Conservation (phyloP, 169 alveolate genomes). For the Plasmodium fragile region DNA sequence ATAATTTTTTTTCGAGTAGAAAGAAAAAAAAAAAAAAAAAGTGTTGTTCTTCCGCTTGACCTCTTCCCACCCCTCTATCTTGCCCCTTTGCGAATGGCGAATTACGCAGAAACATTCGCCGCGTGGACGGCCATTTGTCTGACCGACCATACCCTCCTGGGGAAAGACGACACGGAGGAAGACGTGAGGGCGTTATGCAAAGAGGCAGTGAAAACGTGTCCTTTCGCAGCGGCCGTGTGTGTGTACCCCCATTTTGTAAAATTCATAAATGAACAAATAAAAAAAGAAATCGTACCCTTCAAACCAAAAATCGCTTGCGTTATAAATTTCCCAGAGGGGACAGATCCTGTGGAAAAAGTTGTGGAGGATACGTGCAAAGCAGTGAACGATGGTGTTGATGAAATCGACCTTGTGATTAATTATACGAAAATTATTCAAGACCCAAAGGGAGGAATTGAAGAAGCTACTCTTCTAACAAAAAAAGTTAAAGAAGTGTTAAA, state of each 20-base stretch:
- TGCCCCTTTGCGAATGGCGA: conserved; percentile 17
- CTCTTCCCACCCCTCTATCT: not conserved
- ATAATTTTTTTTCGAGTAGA: not conserved
- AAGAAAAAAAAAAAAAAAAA: no score
- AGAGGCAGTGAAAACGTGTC: conserved; percentile 68
- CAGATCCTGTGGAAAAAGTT: conserved; percentile 68
- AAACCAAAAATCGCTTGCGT: conserved; percentile 76
- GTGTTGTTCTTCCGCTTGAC: not conserved
- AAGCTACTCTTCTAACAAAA: conserved; percentile 49
- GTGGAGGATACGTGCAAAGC: conserved; percentile 72
- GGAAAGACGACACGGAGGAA: conserved; percentile 70
- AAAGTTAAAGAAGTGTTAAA: conserved; percentile 26
- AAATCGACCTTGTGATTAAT: conserved; percentile 80
- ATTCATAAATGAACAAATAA: conserved; percentile 47
- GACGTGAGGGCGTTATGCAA: conserved; percentile 31
- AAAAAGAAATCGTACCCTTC: conserved; percentile 50
- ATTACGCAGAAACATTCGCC: conserved; percentile 40
- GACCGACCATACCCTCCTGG: conserved; percentile 76
- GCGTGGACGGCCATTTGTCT: conserved; percentile 75
- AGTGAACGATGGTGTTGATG: conserved; percentile 80
- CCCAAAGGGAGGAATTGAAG: conserved; percentile 43
- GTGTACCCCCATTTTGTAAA: conserved; percentile 78
- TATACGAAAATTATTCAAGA: conserved; percentile 52
- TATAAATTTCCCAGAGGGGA: conserved; percentile 81
- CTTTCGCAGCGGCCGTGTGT: conserved; percentile 77